Evolutionary conservation across 2,329 filamentous ascomycete species (phyloP), one percentile per base, ranked within the genome.

Genomic region (Cordyceps militaris): DNA sequence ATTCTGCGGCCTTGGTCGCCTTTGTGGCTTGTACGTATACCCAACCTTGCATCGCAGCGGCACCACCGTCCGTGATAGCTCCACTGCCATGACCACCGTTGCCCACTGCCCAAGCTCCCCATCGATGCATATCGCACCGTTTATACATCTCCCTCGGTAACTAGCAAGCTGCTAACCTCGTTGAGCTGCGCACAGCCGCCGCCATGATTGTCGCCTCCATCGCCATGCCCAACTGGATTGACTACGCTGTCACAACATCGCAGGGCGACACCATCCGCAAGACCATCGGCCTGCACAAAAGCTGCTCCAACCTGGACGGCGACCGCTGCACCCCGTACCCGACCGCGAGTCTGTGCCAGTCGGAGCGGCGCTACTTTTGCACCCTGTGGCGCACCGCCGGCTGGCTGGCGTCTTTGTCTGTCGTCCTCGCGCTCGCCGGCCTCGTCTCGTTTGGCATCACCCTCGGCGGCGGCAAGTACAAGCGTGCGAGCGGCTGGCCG

Each of bases 321-420:
- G 73, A 75, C n/a, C 71, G 74, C 48, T 92, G 88, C 71, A 76
- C 77, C 56, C 61, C 63, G 14, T 73, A 71, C 50, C 72, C 71
- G 16, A 63, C 64, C 21, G 64, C 64, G 21, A 66, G 70, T 32
- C 59, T 73, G 24, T 75, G 73, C 59, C 65, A 68, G 24, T 64
- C 66, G 36, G 70, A 65, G 26, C 82, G 86, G 64, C 80, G 84
- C 53, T 84, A 85, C 66, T 97, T 97, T 74, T 97, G 94, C 77
- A 88, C 85, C 65, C 88, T 95, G 80, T 99, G 93, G 93, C 83
- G 89, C 59, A 90, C 85, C 26, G 85, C 91, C 36, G 91, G 89
- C 24, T 97, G 97, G 73, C 74, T 96, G 62, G 91, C 96, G 76
- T 89, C 86, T 54, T 89, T 97, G 65, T 82, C 88, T 8, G 83